Base-by-base conservation (phyloP, 805 yeast genomes). In the Deakozyma indianensis region DNA sequence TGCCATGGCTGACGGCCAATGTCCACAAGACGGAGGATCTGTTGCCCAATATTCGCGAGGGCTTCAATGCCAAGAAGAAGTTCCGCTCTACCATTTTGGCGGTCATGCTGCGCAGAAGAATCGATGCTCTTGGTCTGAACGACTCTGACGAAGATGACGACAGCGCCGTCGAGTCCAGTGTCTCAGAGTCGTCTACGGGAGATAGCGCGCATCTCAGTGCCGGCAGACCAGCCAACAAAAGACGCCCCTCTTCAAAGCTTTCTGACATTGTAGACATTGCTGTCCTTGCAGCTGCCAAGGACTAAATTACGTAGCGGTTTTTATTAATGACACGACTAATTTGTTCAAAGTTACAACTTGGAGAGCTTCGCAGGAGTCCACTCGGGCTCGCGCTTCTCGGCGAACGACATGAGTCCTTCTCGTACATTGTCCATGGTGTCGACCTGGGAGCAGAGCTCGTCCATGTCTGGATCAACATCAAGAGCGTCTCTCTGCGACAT, bases 1-100 rank as follows among this genome's bases (percentile, higher is more conserved):
- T 64, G 38, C 76, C 80, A 23, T 88, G 97, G 97, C 73, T 88
- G 42, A 43, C 55, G 15, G 58, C 66, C 24, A 65, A 69, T 42
- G 70, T 71, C 50, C 67, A 71, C 38, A 66, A 65, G 48, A 61
- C 65, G 23, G 67, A 73, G 41, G 94, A 90, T 64, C 74, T 90
- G 66, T 73, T 86, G 62, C 94, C 95, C 22, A 73, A 70, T 58
- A 79, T 90, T 64, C 77, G 77, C 66, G 77, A 78, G 57, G 85
- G 84, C 41, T 83, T 86, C 71, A 77, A 80, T 58, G 94, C 95
- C 25, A 85, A 83, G 58, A 71, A 74, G 56, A 87, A 83, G 63
- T 79, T 92, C 67, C 77, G 80, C 56, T 83, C 81, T 54, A 96
- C 92, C 32, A 80, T 85, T 54, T 92, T 86, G 60, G 69, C 85